These are phyloP conservation scores for Cladobotryum mycophilum DNA, from an alignment of 2,329 filamentous ascomycete genomes.

Conservation along the genomic window DNA sequence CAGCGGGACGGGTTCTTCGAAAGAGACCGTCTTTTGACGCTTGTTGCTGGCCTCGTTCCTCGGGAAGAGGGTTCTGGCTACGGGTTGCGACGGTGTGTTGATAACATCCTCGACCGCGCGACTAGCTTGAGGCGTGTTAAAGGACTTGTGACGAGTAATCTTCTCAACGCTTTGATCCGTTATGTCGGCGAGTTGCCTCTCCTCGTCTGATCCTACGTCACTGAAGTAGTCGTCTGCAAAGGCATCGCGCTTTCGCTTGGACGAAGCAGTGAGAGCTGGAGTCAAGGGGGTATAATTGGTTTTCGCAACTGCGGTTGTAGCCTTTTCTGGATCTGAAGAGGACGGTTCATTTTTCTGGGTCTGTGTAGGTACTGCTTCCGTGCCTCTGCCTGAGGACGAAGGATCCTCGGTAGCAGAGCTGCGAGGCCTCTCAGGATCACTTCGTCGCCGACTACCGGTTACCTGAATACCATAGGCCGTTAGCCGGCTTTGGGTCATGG, in stretches of 20 bases:
- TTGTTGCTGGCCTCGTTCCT: slow-evolving; percentile 18
- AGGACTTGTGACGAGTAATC: slow-evolving; percentile 9
- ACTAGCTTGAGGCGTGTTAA: slow-evolving; percentile 22
- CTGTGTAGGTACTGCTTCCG: not conserved
- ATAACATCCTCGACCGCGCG: slow-evolving; percentile 17
- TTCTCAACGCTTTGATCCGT: slow-evolving; percentile 30
- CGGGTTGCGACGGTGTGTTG: slow-evolving; percentile 27
- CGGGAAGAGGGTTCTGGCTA: slow-evolving; percentile 32
- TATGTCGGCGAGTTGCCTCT: slow-evolving; percentile 29
- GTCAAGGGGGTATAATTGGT: slow-evolving; percentile 2
- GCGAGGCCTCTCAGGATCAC: slow-evolving; percentile 4
- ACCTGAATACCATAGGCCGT: slow-evolving; percentile 25
- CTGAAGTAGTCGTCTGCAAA: slow-evolving; percentile 25
- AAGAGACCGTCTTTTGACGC: slow-evolving; percentile 27
- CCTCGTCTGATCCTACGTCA: slow-evolving; percentile 34
- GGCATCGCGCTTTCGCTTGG: slow-evolving; percentile 25
- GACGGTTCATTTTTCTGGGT: too few species aligned
- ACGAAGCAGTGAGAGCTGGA: slow-evolving; percentile 2
- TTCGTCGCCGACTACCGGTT: slow-evolving; percentile 16
- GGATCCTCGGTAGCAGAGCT: not conserved
- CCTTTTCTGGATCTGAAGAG: not conserved
- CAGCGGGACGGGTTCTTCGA: slow-evolving; percentile 18
- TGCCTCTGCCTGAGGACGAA: not conserved
- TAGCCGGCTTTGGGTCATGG: slow-evolving; percentile 23
- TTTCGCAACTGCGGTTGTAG: not conserved